phyloP scores from a whole-genome alignment of 805 yeast genomes.

The Myxozyma udenii region DNA sequence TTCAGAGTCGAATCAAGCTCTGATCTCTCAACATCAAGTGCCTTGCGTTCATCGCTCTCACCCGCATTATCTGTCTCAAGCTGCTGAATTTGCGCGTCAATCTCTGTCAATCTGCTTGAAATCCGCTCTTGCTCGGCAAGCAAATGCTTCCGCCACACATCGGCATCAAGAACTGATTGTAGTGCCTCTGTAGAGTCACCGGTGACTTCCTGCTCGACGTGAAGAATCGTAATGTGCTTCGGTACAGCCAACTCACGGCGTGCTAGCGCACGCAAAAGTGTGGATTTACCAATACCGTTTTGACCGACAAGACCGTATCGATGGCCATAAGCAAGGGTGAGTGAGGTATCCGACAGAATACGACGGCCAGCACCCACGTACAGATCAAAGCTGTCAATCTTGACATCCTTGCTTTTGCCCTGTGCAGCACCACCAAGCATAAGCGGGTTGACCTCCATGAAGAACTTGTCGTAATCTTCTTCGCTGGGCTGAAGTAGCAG shows the following conservation, averaged over 20 bases:
- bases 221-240: slow-evolving; percentile 89
- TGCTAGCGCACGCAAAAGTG: slow-evolving; percentile 83
- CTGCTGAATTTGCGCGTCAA: slow-evolving; percentile 66
- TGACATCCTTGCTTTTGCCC: slow-evolving; percentile 86
- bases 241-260: slow-evolving; percentile 93
- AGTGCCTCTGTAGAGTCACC: slow-evolving; percentile 91
- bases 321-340: slow-evolving; percentile 85
- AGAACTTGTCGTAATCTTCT: slow-evolving; percentile 90
- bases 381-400: slow-evolving; percentile 85
- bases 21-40: slow-evolving; percentile 83
- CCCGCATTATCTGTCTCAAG: slow-evolving; percentile 32
- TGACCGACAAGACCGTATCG: slow-evolving; percentile 98
- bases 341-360: slow-evolving; percentile 80
- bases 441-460: slow-evolving; percentile 90
- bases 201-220: slow-evolving; percentile 94
- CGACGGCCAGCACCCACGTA: slow-evolving; percentile 96
- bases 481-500: slow-evolving; percentile 53
- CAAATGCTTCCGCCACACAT: slow-evolving; percentile 95
- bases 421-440: slow-evolving; percentile 66
- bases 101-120: slow-evolving; percentile 69
- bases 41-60: slow-evolving; percentile 63
- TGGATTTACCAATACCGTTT: slow-evolving; percentile 99
- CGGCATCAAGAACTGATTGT: slow-evolving; percentile 97
- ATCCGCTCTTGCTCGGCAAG: slow-evolving; percentile 61
- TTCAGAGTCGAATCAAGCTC: slow-evolving; percentile 76